A percentile compares a stretch with the other conserved stretches of the same genome.
These are phyloP conservation scores for Lavandula angustifolia DNA, from an alignment of 257 asterid species.

Conservation along the genomic window DNA sequence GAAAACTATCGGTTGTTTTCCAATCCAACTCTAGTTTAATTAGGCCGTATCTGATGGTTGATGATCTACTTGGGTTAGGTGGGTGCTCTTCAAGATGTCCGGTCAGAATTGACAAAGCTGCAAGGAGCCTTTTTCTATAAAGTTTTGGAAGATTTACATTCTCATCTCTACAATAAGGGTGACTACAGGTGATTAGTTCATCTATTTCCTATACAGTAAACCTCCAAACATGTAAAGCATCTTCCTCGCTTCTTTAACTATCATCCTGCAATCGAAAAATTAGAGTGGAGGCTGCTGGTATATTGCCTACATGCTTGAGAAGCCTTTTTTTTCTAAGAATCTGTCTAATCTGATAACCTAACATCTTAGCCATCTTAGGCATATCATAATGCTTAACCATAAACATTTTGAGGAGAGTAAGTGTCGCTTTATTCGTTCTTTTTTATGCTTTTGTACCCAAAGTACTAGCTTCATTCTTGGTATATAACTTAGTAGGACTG, in stretches of 20 bases:
- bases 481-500: not conserved
- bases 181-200: conserved; percentile 63
- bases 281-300: conserved; percentile 21
- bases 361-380: conserved; percentile 14
- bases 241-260: not conserved
- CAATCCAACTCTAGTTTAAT: conserved; percentile 25
- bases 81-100: conserved; percentile 99
- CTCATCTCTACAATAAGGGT: conserved; percentile 96
- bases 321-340: conserved; percentile 19
- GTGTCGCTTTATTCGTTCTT: conserved; percentile 11
- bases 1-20: conserved; percentile 12
- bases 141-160: conserved; percentile 95
- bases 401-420: conserved; percentile 16
- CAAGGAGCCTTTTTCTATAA: conserved; percentile 90
- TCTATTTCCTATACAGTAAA: conserved; percentile 30
- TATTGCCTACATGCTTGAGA: conserved; percentile 15
- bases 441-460: conserved; percentile 26
- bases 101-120: conserved; percentile 92
- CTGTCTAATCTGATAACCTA: conserved; percentile 13
- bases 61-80: conserved; percentile 62
- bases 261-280: conserved; percentile 15
- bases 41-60: conserved; percentile 30
- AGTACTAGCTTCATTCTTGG: conserved; percentile 18
- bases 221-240: conserved; percentile 25
- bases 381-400: conserved; percentile 20